Evolutionary conservation across 2,329 filamentous ascomycete genomes (phyloP), one percentile per base, ranked within the genome.

Genomic region (Lachnellula hyalina): DNA sequence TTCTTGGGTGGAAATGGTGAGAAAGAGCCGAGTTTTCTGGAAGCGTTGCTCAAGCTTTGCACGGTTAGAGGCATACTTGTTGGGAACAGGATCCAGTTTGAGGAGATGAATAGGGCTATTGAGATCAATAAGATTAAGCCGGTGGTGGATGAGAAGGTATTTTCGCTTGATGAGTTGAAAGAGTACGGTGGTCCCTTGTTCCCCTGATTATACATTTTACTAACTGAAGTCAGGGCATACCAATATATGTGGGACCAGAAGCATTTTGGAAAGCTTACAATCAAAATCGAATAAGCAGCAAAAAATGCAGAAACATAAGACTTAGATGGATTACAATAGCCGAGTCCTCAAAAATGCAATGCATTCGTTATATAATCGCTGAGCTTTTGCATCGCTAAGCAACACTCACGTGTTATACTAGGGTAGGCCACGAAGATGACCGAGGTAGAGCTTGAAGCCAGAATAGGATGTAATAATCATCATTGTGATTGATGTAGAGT

Each of bases 191-290:
- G 49, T n/a, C 50, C 47, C 40, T 46, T 49, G 47, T 19, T 44
- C n/a, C 23, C 28, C 28, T 11, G 28, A 3, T 32, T 32, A 32
- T 32, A 32, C 48, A 28, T 15, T 38, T 19, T 50, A 34, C 12
- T 44, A 47, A 32, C 51, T 51, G 46, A 57, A 8, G 12, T 32
- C 44, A 77, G 51, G 49, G 77, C 76, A 1, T 79, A 76, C 62
- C 69, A 79, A 54, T 76, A 79, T 55, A 73, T 76, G 72, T 77
- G 71, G 73, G 74, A 72, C 38, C 73, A 77, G 62, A 78, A 77
- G 60, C 76, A 80, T 63, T 73, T 79, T 58, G 76, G 77, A 41
- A 79, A 79, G 64, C 59, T 79, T 52, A 63, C 68, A 12, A 72
- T 79, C 56, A 73, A 65, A 57, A 67, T 68, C 36, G 59, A 61